A percentile compares a stretch with the other conserved stretches of the same genome.
Evolutionary conservation across 1,284 basidiomycete species (phyloP).

Genomic region (Rhodotorula sp.): DNA sequence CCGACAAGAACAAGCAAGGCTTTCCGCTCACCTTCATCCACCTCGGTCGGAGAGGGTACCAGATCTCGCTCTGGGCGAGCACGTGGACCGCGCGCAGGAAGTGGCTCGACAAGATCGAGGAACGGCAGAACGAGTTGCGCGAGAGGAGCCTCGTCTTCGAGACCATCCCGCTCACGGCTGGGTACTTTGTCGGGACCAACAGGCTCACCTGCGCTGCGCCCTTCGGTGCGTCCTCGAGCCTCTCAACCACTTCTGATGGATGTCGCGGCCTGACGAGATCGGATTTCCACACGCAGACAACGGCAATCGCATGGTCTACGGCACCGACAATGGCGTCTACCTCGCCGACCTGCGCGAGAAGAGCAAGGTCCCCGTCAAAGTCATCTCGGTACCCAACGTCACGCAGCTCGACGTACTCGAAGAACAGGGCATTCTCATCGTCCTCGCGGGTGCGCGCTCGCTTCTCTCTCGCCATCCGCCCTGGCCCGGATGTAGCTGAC

Average conservation of each 20-base stretch:
- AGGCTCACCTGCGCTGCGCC: conserved; percentile 93
- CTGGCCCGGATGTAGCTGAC: neutral
- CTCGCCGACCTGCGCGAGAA: conserved; percentile 77
- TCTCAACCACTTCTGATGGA: neutral
- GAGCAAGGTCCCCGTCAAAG: conserved; percentile 73
- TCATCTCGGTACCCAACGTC: conserved; percentile 83
- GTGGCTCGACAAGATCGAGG: conserved; percentile 90
- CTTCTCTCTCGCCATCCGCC: neutral
- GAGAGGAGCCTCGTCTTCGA: conserved; percentile 87
- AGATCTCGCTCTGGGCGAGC: conserved; percentile 87
- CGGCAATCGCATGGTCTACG: conserved; percentile 87
- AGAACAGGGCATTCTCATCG: conserved; percentile 91
- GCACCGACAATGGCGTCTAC: conserved; percentile 95
- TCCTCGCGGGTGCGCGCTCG: conserved; percentile 75
- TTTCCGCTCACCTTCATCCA: conserved; percentile 91
- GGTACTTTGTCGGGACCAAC: conserved; percentile 77
- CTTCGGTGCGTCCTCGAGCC: conserved; percentile 67
- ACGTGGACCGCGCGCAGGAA: conserved; percentile 83
- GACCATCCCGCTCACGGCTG: conserved; percentile 76
- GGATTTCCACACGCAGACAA: conserved; percentile 56
- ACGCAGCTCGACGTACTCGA: conserved; percentile 95
- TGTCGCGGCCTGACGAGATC: neutral
- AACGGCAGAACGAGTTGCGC: conserved; percentile 80
- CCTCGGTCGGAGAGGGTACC: conserved; percentile 89
- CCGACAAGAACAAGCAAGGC: conserved; percentile 66